A percentile compares a stretch with the other conserved stretches of the same genome.
Evolutionary conservation across 2,329 filamentous ascomycete species (phyloP).

Genomic region (Sarocladium brachiariae): DNA sequence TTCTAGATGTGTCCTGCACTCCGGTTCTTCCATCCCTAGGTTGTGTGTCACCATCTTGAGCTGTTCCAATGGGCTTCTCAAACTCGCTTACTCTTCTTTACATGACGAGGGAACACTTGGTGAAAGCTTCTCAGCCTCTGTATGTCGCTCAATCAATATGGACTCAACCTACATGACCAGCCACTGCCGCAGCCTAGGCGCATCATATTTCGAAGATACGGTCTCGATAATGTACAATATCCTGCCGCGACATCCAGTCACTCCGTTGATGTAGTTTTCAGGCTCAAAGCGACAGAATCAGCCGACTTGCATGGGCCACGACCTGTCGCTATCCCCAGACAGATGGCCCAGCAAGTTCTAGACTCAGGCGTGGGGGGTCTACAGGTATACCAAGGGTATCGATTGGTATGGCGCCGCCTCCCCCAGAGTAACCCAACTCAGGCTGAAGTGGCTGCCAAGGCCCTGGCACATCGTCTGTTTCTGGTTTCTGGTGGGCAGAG

Average conservation of each 20-base stretch:
- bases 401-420: neutral
- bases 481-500: too few relatives aligned
- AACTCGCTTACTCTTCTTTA: too few relatives aligned
- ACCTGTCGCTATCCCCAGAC: neutral
- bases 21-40: neutral
- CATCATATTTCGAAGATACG: neutral
- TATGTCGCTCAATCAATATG: too few relatives aligned
- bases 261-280: neutral
- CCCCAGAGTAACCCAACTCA: neutral
- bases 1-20: neutral
- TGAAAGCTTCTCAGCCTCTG: too few relatives aligned
- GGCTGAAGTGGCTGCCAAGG: slow-evolving; percentile 1
- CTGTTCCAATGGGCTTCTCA: too few relatives aligned
- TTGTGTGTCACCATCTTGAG: too few relatives aligned
- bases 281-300: neutral
- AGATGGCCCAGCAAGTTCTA: neutral
- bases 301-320: neutral
- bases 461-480: neutral
- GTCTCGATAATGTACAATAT: neutral
- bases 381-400: neutral
- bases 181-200: neutral
- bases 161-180: neutral
- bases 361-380: neutral
- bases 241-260: neutral
- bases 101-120: too few relatives aligned